Evolutionary conservation across 2,329 filamentous ascomycete genomes (phyloP), one percentile per base, ranked within the genome.

Genomic region (Fusarium guadeloupense): DNA sequence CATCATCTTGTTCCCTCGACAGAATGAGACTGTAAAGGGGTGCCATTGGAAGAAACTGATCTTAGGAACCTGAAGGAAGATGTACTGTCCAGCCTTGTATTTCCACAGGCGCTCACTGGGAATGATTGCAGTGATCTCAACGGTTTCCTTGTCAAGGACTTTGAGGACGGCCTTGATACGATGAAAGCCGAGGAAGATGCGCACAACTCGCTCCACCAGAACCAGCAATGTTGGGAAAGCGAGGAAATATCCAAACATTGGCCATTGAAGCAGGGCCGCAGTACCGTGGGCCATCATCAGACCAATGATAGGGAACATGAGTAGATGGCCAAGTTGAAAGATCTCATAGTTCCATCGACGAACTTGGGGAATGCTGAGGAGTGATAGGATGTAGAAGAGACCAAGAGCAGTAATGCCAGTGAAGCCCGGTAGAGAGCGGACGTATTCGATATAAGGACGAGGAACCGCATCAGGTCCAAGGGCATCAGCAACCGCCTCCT

Each of bases 251-350:
- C 83, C 83, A 14, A 86, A 78, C 79, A 86, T 85, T 2, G 83
- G 81, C 69, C 74, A 80, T 59, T 85, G 83, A 1, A 86, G 67
- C 0, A 86, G 69, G 4, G 70, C 76, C 0, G 76, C 74, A 0
- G 82, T 81, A 0, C 84, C 84, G 60, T 87, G 84, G 0, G 81
- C 83, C 69, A 80, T 81, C 64, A 85, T 76, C 0, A 86, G 72
- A 1, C 79, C 83, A 23, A 86, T 80, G 17, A 86, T 81, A 9
- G 83, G 84, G 35, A 81, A 86, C 81, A 86, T 85, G 31, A 86
- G 77, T 7, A 86, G 58, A 59, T 86, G 84, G 0, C 79, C 81
- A 1, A 85, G 72, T 60, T 86, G 83, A 58, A 87, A 87, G 17
- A 85, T 63, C 60, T 87, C 81, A 46, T 85, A 85, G 59, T 77